Percentiles rank a stretch among this genome's conserved stretches.
These are phyloP conservation scores for Ballota nigra DNA, from an alignment of 257 asterid genomes.

Conservation along the genomic window DNA sequence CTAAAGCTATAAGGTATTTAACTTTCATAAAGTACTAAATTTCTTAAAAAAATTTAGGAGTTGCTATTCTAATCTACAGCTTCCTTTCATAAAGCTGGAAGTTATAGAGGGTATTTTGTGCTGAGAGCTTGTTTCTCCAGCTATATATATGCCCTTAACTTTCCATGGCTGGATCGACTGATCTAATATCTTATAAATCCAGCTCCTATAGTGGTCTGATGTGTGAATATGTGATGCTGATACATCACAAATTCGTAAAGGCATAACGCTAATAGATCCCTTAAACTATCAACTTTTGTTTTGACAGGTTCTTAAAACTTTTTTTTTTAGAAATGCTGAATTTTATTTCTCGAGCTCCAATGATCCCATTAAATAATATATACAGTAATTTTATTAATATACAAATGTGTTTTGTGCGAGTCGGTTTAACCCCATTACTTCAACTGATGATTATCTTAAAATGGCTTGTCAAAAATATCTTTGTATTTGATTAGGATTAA, in stretches of 20 bases:
- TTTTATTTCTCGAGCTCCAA: too few relatives aligned
- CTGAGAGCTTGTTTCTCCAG: background rate
- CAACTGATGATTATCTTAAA: too few relatives aligned
- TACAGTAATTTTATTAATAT: too few relatives aligned
- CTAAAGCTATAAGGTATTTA: slow-evolving; percentile 58
- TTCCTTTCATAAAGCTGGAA: background rate
- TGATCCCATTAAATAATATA: too few relatives aligned
- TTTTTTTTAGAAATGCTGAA: too few relatives aligned
- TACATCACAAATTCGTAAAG: background rate
- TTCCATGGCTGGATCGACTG: background rate
- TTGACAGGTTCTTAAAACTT: too few relatives aligned
- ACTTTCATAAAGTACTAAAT: background rate
- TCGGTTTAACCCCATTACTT: too few relatives aligned
- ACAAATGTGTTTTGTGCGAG: too few relatives aligned
- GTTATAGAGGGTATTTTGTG: background rate
- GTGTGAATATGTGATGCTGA: background rate
- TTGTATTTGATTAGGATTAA: too few relatives aligned
- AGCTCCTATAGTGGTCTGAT: background rate
- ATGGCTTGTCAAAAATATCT: too few relatives aligned
- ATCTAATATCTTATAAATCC: background rate
- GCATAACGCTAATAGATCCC: too few relatives aligned
- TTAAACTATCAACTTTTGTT: too few relatives aligned
- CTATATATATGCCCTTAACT: background rate
- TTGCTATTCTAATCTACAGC: background rate
- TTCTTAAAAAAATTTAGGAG: background rate